A percentile compares a stretch with the other conserved stretches of the same genome.
Evolutionary conservation across 208 protist genomes (phyloP).

Genomic region (Acanthamoeba rhysodes): DNA sequence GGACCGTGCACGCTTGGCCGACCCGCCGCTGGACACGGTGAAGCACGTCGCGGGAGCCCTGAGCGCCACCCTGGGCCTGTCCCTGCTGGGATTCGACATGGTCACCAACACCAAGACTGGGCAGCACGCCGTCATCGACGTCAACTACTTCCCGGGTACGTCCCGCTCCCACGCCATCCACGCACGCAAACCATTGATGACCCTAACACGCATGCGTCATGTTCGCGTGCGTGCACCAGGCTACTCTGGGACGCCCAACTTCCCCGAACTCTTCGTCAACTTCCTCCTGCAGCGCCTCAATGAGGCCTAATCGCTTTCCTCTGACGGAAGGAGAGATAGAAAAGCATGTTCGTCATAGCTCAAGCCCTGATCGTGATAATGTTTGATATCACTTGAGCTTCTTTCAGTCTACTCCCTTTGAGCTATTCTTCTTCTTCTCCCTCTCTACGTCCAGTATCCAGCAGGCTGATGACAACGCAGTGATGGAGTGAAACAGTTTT

Average conservation of each 20-base stretch:
- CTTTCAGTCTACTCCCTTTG: no score
- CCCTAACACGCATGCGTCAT: not conserved
- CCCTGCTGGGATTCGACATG: constrained; percentile 83
- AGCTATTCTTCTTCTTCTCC: no score
- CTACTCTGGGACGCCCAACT: constrained; percentile 56
- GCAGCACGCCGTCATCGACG: constrained; percentile 77
- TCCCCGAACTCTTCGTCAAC: constrained; percentile 26
- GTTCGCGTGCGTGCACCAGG: not conserved
- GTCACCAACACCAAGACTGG: constrained; percentile 75
- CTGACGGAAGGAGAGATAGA: no score
- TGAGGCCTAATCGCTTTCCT: not conserved
- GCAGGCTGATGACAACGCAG: no score
- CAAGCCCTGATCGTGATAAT: no score
- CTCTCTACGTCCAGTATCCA: no score
- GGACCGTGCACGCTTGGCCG: not conserved
- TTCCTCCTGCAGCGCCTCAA: constrained; percentile 37
- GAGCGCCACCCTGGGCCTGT: constrained; percentile 65
- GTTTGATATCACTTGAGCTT: no score
- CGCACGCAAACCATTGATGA: not conserved
- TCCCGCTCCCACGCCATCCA: not conserved
- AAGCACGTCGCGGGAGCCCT: constrained; percentile 71
- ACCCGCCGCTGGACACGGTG: constrained; percentile 73
- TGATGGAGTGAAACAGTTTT: no score
- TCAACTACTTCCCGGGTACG: constrained; percentile 83
- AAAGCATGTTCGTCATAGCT: no score